Percentiles rank a stretch among this genome's conserved stretches.
Conservation (phyloP, 164 flowering plant species). For the Malania oleifera region DNA sequence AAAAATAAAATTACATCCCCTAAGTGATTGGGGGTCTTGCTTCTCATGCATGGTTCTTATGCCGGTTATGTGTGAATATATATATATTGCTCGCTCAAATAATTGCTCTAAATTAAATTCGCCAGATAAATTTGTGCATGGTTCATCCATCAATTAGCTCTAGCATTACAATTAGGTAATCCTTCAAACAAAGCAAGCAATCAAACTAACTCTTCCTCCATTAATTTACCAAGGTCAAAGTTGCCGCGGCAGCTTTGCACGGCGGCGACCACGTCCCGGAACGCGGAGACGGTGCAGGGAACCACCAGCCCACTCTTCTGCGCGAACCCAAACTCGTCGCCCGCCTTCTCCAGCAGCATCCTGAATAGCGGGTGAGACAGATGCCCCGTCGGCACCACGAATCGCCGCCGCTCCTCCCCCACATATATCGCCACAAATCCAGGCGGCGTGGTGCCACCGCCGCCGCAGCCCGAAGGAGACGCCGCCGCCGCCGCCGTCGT, state of each 20-base stretch:
- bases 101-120: too few relatives aligned
- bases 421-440: conserved; percentile 76
- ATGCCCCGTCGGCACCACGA: conserved; percentile 64
- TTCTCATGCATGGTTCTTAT: too few relatives aligned
- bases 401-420: conserved; percentile 64
- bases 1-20: too few relatives aligned
- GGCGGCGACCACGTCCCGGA: conserved; percentile 62
- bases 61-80: too few relatives aligned
- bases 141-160: too few relatives aligned
- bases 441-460: conserved; percentile 37
- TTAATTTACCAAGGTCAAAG: conserved; percentile 62
- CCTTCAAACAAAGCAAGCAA: too few relatives aligned
- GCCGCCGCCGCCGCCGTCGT: too few relatives aligned
- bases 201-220: too few relatives aligned
- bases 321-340: conserved; percentile 65
- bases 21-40: too few relatives aligned
- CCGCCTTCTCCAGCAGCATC: conserved; percentile 78
- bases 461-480: conserved; percentile 11
- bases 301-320: conserved; percentile 61
- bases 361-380: conserved; percentile 83
- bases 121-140: too few relatives aligned
- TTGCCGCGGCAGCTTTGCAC: conserved; percentile 56
- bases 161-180: too few relatives aligned
- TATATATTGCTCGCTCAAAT: too few relatives aligned
- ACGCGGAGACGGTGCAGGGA: conserved; percentile 68